Evolutionary conservation across 306 rosid species (phyloP).

Genomic region (Vigna radiata): DNA sequence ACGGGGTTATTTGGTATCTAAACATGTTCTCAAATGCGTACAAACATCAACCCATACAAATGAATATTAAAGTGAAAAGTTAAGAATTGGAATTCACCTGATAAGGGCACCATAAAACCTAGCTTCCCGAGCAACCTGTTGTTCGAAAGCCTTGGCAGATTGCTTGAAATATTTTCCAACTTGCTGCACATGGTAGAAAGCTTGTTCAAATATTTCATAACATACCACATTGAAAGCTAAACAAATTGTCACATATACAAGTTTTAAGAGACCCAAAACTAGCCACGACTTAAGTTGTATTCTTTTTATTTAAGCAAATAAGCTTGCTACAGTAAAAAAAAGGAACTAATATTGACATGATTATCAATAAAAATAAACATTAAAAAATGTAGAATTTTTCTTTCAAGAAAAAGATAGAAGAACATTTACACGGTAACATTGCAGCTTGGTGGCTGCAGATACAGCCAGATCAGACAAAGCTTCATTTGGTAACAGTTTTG

Average conservation of each 20-base stretch:
- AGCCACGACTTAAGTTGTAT: slow-evolving; percentile 23
- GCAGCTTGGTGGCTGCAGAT: slow-evolving; percentile 89
- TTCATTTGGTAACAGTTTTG: slow-evolving; percentile 82
- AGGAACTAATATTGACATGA: neutral
- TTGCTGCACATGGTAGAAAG: slow-evolving; percentile 59
- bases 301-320: slow-evolving; percentile 25
- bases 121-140: slow-evolving; percentile 91
- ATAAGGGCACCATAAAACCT: slow-evolving; percentile 95
- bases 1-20: slow-evolving; percentile 9
- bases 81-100: slow-evolving; percentile 58
- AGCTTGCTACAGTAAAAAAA: slow-evolving; percentile 9
- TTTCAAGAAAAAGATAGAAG: neutral
- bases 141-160: slow-evolving; percentile 91
- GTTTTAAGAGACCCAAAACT: slow-evolving; percentile 23
- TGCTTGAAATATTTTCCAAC: slow-evolving; percentile 95
- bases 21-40: slow-evolving; percentile 22
- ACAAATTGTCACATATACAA: neutral
- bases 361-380: slow-evolving; percentile 23
- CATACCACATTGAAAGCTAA: slow-evolving; percentile 35
- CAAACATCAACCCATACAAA: slow-evolving; percentile 2
- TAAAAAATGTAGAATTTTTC: neutral
- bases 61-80: neutral
- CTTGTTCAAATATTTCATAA: slow-evolving; percentile 33
- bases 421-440: slow-evolving; percentile 74
- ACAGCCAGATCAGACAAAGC: slow-evolving; percentile 84